Evolutionary conservation across 306 rosid genomes (phyloP).

Genomic region (Cotoneaster glaucophyllus): DNA sequence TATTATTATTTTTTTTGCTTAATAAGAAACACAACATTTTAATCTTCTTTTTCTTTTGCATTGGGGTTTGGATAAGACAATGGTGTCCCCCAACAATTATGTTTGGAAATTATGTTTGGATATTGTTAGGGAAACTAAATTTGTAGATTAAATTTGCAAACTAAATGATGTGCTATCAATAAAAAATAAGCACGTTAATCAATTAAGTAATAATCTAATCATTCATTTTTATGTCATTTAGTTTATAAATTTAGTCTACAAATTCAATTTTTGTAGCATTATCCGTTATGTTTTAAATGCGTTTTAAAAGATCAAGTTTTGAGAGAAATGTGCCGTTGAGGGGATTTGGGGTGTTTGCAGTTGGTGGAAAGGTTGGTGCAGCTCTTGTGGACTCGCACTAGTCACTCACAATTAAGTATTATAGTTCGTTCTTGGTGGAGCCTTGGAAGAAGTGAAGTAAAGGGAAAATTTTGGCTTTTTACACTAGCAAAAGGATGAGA

Average conservation of each 20-base stretch:
- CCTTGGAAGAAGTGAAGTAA: conserved; percentile 8
- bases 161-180: no score
- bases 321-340: background rate
- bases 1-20: background rate
- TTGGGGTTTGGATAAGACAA: background rate
- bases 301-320: conserved; percentile 2
- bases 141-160: no score
- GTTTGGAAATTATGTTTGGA: no score
- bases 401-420: background rate
- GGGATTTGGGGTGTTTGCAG: background rate
- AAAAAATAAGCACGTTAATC: no score
- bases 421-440: background rate
- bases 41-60: no score
- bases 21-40: conserved; percentile 1
- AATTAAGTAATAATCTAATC: no score
- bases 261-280: no score
- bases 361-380: background rate
- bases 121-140: no score
- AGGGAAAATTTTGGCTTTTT: background rate
- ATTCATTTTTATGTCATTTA: no score
- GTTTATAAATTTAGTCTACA: no score
- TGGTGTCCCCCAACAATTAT: background rate
- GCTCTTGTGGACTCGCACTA: background rate
- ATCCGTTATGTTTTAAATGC: background rate
- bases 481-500: no score